Base-by-base conservation (phyloP, 2,329 filamentous ascomycete species). In the Thelonectria olida region DNA sequence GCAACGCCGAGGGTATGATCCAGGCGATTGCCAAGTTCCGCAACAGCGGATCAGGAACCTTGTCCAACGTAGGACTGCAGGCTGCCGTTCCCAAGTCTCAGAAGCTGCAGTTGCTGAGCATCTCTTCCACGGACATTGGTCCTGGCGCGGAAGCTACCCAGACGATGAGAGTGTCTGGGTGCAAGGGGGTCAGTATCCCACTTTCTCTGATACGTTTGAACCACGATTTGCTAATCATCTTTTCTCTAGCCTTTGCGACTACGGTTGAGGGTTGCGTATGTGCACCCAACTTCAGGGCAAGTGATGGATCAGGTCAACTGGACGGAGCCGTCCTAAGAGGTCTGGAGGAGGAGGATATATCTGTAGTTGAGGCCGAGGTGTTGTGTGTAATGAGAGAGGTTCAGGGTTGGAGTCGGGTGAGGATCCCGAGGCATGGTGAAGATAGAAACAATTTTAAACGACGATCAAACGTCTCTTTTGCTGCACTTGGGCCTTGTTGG, bases 21-120 rank as follows among this genome's bases (percentile, higher is more conserved):
- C 93, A 97, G 74, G 89, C 97, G 7, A 83, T 90, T 50, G 93
- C 93, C 15, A 88, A 89, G 8, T 99, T 99, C 83, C 87, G 86
- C 38, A 98, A 98, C 76, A 86, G 80, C 0, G 83, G 84, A 59
- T 87, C 90, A 27, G 84, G 84, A 13, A 80, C 82, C 13, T 82
- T 98, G 49, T 89, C 89, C 15, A 87, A 86, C 45, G 92, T 98
- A 27, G 92, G 92, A 23, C 78, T 99, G 67, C 96, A 99, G 77
- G 96, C 95, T 42, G 96, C 96, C 1, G 96, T 99, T 54, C 96
- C 96, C 8, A 99, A 98, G 80, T 93, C 92, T 44, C 96, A 99
- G 79, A 97, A 96, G 76, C 80, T 99, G 72, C 93, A 97, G 75
- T 81, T 99, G 67, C 90, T 96, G 75, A 92, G 90, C 60, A 97